Evolutionary conservation across 2,329 filamentous ascomycete species (phyloP).

Genomic region (Coniochaeta prunicola): DNA sequence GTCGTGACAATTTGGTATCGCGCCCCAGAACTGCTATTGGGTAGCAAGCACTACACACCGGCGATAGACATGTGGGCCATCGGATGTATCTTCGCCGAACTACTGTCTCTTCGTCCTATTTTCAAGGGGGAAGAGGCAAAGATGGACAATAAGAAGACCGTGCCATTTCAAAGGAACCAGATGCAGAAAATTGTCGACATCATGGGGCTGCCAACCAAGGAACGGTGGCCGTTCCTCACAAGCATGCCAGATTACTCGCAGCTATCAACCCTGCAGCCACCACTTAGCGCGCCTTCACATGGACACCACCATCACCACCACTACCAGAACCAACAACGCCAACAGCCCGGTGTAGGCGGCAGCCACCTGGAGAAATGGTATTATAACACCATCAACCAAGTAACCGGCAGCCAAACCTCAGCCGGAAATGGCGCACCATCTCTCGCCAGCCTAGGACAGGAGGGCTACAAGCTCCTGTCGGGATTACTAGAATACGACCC

Average conservation of each 20-base stretch:
- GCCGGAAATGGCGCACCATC: conserved; percentile 29
- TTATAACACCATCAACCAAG: conserved; percentile 58
- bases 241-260: conserved; percentile 84
- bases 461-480: conserved; percentile 77
- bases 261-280: conserved; percentile 48
- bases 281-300: conserved; percentile 34
- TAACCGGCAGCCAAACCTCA: conserved; percentile 24
- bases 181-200: conserved; percentile 99
- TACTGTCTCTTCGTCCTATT: conserved; percentile 83
- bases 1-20: conserved; percentile 99
- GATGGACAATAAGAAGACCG: conserved; percentile 96
- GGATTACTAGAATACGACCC: conserved; percentile 90
- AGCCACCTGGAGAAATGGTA: conserved; percentile 74
- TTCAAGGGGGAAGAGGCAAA: conserved; percentile 99
- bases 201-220: conserved; percentile 81
- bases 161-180: conserved; percentile 95
- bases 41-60: conserved; percentile 91
- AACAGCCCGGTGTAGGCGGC: conserved; percentile 28
- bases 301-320: conserved; percentile 29
- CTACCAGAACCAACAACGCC: conserved; percentile 30
- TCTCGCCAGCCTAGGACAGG: conserved; percentile 58
- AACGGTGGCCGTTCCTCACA: conserved; percentile 77
- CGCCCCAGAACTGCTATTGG: conserved; percentile 86
- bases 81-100: conserved; percentile 94
- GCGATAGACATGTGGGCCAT: conserved; percentile 97